These are phyloP conservation scores for Blastocystis sp. DNA, from an alignment of 352 stramenopile species.

Conservation along the genomic window DNA sequence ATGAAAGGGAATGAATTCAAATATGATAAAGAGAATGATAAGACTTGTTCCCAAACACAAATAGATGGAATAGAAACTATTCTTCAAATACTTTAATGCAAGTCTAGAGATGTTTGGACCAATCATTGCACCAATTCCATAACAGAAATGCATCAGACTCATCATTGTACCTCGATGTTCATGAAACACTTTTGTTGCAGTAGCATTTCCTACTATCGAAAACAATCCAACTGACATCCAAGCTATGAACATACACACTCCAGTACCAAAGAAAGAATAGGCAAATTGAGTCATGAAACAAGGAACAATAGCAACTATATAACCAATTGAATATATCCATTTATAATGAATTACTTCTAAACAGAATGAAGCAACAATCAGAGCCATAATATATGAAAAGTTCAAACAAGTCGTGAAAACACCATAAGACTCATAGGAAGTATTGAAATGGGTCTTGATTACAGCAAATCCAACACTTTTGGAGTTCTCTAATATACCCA, in stretches of 20 bases:
- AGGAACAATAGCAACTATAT: background rate
- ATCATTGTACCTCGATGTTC: slow-evolving; percentile 26
- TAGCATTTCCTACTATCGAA: background rate
- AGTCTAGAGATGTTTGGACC: background rate
- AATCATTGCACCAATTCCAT: slow-evolving; percentile 3
- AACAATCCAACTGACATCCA: slow-evolving; percentile 29
- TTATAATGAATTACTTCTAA: background rate
- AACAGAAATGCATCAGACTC: slow-evolving; percentile 50
- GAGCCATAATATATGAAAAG: background rate
- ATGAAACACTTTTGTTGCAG: background rate
- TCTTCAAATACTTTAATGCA: background rate
- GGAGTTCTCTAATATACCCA: slow-evolving; percentile 1
- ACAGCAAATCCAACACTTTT: slow-evolving; percentile 12
- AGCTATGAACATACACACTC: background rate
- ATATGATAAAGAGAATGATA: background rate
- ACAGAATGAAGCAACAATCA: background rate
- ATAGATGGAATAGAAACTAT: slow-evolving; percentile 25
- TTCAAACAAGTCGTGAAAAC: background rate
- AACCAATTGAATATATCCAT: background rate
- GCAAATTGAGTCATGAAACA: background rate
- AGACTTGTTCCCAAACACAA: background rate
- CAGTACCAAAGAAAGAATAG: background rate
- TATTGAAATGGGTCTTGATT: background rate
- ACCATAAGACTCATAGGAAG: slow-evolving; percentile 1
- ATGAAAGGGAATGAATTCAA: background rate